Conservation (phyloP, 345 rosid genomes). For the Murraya paniculata region DNA sequence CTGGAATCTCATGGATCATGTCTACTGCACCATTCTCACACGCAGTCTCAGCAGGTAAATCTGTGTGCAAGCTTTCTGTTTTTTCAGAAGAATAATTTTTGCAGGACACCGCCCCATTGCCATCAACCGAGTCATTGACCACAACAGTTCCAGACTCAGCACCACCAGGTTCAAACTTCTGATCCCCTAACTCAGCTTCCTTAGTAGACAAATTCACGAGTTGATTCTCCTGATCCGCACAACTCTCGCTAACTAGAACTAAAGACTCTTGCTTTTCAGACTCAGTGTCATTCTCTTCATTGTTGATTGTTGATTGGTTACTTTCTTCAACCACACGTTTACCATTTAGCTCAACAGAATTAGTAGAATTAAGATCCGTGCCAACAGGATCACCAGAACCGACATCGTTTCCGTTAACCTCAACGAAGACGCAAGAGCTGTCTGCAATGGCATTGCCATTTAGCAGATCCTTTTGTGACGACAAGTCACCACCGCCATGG, state of each 20-base stretch:
- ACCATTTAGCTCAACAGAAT: background rate
- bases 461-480: constrained; percentile 34
- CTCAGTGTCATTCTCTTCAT: constrained; percentile 4
- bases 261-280: background rate
- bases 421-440: constrained; percentile 39
- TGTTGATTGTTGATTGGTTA: background rate
- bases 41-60: background rate
- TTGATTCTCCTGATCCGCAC: constrained; percentile 21
- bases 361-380: constrained; percentile 17
- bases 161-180: background rate
- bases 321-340: background rate
- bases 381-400: constrained; percentile 30
- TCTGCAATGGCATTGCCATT: constrained; percentile 41
- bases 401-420: constrained; percentile 27
- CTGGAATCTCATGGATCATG: constrained; percentile 14
- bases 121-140: background rate
- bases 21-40: background rate
- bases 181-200: constrained; percentile 15
- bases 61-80: background rate
- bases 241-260: background rate
- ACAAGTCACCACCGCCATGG: constrained; percentile 28
- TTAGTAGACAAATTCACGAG: background rate
- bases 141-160: background rate
- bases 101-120: background rate
- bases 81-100: background rate